A percentile compares a stretch with the other conserved stretches of the same genome.
Evolutionary conservation across 306 rosid genomes (phyloP).

Genomic region (Cicer yamashitae): DNA sequence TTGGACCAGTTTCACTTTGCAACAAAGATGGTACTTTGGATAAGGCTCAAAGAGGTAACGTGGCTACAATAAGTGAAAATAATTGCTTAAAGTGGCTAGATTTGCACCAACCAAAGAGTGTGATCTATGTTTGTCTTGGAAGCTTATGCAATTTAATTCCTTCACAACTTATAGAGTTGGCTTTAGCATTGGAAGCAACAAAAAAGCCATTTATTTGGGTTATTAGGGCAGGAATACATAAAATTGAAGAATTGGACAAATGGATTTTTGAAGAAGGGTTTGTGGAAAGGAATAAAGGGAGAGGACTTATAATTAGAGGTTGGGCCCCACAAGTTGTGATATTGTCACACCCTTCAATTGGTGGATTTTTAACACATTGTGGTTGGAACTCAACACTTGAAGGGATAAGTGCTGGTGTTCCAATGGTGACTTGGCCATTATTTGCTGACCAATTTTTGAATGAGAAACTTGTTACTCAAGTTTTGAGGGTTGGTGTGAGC

Average conservation of each 20-base stretch:
- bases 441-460: constrained; percentile 65
- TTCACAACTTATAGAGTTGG: constrained; percentile 58
- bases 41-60: constrained; percentile 66
- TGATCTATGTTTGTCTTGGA: constrained; percentile 70
- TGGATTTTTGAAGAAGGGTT: constrained; percentile 53
- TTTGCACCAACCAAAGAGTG: constrained; percentile 47
- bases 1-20: constrained; percentile 63
- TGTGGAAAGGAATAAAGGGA: constrained; percentile 58
- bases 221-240: constrained; percentile 47
- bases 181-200: constrained; percentile 65
- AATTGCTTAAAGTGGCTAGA: constrained; percentile 62
- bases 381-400: constrained; percentile 79
- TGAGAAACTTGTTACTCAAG: constrained; percentile 52
- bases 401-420: constrained; percentile 62
- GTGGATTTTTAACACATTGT: constrained; percentile 73
- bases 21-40: constrained; percentile 49
- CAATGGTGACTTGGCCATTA: constrained; percentile 70
- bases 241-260: constrained; percentile 47
- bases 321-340: constrained; percentile 81
- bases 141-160: constrained; percentile 57
- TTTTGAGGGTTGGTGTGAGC: constrained; percentile 52
- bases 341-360: constrained; percentile 58
- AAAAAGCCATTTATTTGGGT: constrained; percentile 73
- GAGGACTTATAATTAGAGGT: constrained; percentile 61
- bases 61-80: constrained; percentile 44